Evolutionary conservation across 2,329 filamentous ascomycete species (phyloP).

Genomic region (Talaromyces sp.): DNA sequence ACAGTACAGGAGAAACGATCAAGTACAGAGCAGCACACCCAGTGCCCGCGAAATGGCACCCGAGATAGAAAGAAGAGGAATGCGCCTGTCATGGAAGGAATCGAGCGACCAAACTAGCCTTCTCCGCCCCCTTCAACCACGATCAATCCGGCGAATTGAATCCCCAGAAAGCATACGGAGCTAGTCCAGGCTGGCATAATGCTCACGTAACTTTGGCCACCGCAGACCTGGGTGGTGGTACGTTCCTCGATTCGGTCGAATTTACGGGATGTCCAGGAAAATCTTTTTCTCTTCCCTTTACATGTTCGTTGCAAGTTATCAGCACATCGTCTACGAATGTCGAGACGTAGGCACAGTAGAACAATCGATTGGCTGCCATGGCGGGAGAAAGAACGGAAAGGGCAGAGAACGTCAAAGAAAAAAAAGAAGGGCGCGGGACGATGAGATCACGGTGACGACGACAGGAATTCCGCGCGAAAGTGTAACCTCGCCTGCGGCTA

Average conservation of each 20-base stretch:
- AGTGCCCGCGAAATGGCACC: neutral
- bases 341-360: neutral
- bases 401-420: neutral
- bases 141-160: neutral
- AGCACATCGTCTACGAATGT: neutral
- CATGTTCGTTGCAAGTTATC: neutral
- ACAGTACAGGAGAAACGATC: no score
- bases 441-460: constrained; percentile 42
- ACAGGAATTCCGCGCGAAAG: constrained; percentile 18
- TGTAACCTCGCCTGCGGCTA: neutral
- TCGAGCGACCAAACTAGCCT: neutral
- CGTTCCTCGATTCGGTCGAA: neutral
- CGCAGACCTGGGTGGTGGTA: neutral
- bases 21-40: no score
- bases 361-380: neutral
- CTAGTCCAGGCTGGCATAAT: constrained; percentile 5
- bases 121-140: constrained; percentile 4
- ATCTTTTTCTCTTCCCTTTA: neutral
- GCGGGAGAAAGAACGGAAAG: neutral
- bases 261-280: neutral
- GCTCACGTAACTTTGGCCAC: constrained; percentile 9
- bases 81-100: neutral
- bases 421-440: constrained; percentile 1
- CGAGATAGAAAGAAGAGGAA: neutral
- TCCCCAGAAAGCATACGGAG: neutral